Evolutionary conservation across 163 green algal species (phyloP).

Genomic region (Scenedesmus sp.): DNA sequence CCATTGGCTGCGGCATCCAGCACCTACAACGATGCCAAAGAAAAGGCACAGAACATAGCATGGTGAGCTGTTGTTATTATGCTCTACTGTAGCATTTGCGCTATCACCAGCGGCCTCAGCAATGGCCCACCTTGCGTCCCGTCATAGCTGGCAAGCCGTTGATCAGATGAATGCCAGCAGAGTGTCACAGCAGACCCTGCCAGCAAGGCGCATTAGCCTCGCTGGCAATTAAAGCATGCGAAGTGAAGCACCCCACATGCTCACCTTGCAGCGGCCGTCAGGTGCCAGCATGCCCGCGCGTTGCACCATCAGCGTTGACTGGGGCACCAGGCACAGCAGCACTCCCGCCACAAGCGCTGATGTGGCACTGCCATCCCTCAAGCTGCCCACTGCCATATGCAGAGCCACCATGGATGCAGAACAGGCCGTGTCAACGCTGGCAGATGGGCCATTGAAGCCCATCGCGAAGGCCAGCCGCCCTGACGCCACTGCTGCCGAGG

Average conservation of each 20-base stretch:
- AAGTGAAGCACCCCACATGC: neutral
- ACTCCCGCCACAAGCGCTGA: constrained; percentile 65
- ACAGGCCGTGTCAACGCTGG: constrained; percentile 88
- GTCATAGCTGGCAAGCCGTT: too few relatives aligned
- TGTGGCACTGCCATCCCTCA: constrained; percentile 30
- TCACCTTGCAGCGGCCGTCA: constrained; percentile 90
- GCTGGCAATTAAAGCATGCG: neutral
- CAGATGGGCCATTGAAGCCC: constrained; percentile 77
- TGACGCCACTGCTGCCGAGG: constrained; percentile 69
- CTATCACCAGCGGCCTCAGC: neutral
- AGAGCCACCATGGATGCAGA: constrained; percentile 83
- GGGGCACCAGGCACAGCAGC: constrained; percentile 71
- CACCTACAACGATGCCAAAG: constrained; percentile 58
- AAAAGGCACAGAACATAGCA: neutral
- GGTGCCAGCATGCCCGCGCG: constrained; percentile 80
- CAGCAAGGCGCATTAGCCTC: too few relatives aligned
- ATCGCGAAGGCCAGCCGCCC: constrained; percentile 89
- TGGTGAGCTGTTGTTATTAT: neutral
- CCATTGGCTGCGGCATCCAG: constrained; percentile 80
- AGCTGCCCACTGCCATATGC: constrained; percentile 50
- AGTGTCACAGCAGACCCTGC: too few relatives aligned
- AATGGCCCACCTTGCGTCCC: too few relatives aligned
- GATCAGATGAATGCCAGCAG: too few relatives aligned
- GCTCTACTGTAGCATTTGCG: neutral
- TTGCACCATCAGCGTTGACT: constrained; percentile 66